Evolutionary conservation across 1,284 basidiomycete species (phyloP).

Genomic region (Sporisorium graminicola): DNA sequence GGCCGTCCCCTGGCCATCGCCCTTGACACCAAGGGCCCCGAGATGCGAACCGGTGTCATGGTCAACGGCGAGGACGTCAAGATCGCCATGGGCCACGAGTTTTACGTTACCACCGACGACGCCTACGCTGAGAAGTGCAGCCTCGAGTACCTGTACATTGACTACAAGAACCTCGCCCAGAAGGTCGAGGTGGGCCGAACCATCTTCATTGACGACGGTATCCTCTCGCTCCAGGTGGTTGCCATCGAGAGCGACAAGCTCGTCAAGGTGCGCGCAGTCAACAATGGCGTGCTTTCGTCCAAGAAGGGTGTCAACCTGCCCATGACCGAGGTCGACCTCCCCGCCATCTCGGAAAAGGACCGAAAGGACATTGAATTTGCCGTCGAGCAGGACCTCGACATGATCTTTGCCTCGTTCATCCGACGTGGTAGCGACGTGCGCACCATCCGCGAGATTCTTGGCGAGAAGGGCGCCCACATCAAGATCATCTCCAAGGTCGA

Average conservation of each 20-base stretch:
- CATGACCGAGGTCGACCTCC: slow-evolving; percentile 97
- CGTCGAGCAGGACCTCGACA: slow-evolving; percentile 97
- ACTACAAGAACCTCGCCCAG: slow-evolving; percentile 88
- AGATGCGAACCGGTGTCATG: slow-evolving; percentile 98
- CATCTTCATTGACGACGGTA: slow-evolving; percentile 97
- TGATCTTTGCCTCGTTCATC: slow-evolving; percentile 74
- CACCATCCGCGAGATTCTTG: slow-evolving; percentile 67
- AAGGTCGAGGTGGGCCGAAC: slow-evolving; percentile 95
- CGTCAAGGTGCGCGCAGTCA: slow-evolving; percentile 83
- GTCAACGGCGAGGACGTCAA: slow-evolving; percentile 85
- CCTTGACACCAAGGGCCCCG: slow-evolving; percentile 98
- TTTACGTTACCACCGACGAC: slow-evolving; percentile 87
- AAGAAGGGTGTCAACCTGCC: slow-evolving; percentile 99
- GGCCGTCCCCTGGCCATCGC: slow-evolving; percentile 97
- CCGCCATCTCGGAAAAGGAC: slow-evolving; percentile 97
- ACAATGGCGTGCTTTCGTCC: slow-evolving; percentile 92
- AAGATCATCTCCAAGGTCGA: slow-evolving; percentile 70
- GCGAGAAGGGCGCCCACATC: slow-evolving; percentile 68
- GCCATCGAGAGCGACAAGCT: slow-evolving; percentile 74
- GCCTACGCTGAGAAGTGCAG: slow-evolving; percentile 86
- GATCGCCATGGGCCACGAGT: slow-evolving; percentile 92
- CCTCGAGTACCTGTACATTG: slow-evolving; percentile 74
- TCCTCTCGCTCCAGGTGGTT: slow-evolving; percentile 92
- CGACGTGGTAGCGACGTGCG: slow-evolving; percentile 65
- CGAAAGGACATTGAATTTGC: slow-evolving; percentile 88